Conservation (phyloP, 164 flowering plant genomes). For the Piper betle region DNA sequence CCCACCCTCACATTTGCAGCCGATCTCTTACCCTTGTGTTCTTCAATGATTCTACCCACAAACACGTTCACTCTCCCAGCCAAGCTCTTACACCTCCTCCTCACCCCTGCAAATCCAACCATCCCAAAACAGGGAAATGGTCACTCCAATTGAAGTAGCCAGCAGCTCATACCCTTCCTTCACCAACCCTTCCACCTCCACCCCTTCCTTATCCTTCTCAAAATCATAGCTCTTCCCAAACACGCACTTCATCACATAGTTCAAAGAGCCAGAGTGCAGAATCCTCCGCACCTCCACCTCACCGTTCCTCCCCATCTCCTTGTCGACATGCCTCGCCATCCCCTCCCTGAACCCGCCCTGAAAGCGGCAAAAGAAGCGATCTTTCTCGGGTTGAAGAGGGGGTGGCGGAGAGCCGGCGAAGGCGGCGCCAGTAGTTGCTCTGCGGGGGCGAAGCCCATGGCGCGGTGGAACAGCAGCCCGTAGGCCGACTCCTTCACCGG, state of each 20-base stretch:
- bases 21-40: slow-evolving; percentile 11
- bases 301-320: slow-evolving; percentile 3
- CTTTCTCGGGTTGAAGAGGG: slow-evolving; percentile 37
- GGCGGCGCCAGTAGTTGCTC: slow-evolving; percentile 53
- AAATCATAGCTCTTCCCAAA: slow-evolving; percentile 31
- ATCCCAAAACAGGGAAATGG: slow-evolving; percentile 25
- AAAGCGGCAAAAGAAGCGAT: slow-evolving; percentile 17
- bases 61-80: slow-evolving; percentile 21
- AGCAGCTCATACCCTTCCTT: slow-evolving; percentile 43
- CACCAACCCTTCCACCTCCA: slow-evolving; percentile 25
- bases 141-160: slow-evolving; percentile 38
- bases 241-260: slow-evolving; percentile 35
- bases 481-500: slow-evolving; percentile 56
- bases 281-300: slow-evolving; percentile 21
- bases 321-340: slow-evolving; percentile 15
- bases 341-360: slow-evolving; percentile 13
- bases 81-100: slow-evolving; percentile 16
- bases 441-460: slow-evolving; percentile 55
- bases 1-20: neutral
- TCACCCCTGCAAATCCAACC: slow-evolving; percentile 31
- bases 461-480: slow-evolving; percentile 42
- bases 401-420: slow-evolving; percentile 38
- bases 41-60: slow-evolving; percentile 32
- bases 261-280: slow-evolving; percentile 27
- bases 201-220: slow-evolving; percentile 9